Evolutionary conservation across 73 alveolate genomes (phyloP).

Genomic region (Blepharisma stoltei): DNA sequence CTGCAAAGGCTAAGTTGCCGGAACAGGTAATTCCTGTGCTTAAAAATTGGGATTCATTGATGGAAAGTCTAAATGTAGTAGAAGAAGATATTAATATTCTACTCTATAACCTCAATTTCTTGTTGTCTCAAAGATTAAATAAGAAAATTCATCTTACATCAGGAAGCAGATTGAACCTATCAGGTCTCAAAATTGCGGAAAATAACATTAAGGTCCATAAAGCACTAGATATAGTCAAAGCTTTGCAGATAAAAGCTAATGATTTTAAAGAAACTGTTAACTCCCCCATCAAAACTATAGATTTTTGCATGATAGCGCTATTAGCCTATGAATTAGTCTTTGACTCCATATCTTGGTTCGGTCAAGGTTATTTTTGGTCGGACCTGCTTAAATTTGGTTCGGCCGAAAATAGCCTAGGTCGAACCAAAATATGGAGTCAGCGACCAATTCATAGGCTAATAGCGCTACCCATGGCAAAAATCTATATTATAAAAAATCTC

Average conservation of each 20-base stretch:
- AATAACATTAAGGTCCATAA: constrained; percentile 19
- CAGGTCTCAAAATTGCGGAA: constrained; percentile 11
- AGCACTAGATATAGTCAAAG: neutral
- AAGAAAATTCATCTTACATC: neutral
- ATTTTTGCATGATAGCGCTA: no score
- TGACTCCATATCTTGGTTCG: no score
- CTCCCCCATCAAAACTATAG: no score
- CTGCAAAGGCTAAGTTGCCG: neutral
- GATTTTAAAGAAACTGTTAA: neutral
- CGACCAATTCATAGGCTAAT: no score
- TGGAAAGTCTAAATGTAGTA: neutral
- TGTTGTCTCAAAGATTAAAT: neutral
- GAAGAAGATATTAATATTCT: neutral
- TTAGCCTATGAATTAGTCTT: no score
- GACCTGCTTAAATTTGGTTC: no score
- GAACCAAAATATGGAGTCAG: no score
- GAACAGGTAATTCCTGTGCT: neutral
- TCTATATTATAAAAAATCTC: no score
- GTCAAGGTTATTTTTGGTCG: no score
- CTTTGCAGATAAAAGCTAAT: neutral
- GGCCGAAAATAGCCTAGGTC: no score
- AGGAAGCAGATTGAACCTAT: neutral
- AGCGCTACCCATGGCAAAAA: no score
- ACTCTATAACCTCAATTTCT: neutral
- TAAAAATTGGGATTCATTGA: neutral